A percentile compares a stretch with the other conserved stretches of the same genome.
These are phyloP conservation scores for Purpureocillium lavendulum DNA, from an alignment of 2,329 filamentous ascomycete species.

Conservation along the genomic window DNA sequence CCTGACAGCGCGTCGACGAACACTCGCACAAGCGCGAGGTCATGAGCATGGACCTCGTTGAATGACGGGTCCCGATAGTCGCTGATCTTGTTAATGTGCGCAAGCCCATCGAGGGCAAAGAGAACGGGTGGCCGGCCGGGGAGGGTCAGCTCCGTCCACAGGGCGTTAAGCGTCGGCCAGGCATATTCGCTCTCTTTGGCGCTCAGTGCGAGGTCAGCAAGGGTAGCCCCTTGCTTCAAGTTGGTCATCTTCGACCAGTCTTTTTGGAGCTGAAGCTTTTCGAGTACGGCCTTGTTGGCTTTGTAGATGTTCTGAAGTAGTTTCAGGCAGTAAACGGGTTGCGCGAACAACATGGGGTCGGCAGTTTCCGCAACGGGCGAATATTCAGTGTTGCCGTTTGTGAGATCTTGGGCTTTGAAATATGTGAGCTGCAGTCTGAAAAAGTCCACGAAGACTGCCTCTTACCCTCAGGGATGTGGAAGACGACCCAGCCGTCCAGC, in stretches of 20 bases:
- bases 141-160: constrained; percentile 70
- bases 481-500: constrained; percentile 77
- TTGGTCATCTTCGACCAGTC: constrained; percentile 35
- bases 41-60: constrained; percentile 75
- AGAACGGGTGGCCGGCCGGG: constrained; percentile 52
- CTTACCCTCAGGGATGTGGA: constrained; percentile 81
- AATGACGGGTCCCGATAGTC: constrained; percentile 66
- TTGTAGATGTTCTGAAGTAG: constrained; percentile 65
- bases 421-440: background rate
- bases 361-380: constrained; percentile 51
- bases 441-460: constrained; percentile 11
- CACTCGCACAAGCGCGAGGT: constrained; percentile 66
- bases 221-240: constrained; percentile 46
- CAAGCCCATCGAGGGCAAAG: constrained; percentile 69
- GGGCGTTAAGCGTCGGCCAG: constrained; percentile 70
- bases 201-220: constrained; percentile 62
- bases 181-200: constrained; percentile 68
- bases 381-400: constrained; percentile 75
- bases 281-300: constrained; percentile 62
- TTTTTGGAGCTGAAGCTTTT: constrained; percentile 33
- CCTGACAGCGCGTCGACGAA: constrained; percentile 68
- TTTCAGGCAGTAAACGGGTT: constrained; percentile 68
- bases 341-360: constrained; percentile 56
- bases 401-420: constrained; percentile 61
- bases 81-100: constrained; percentile 71